These are phyloP conservation scores for Apostasia ramifera DNA, from an alignment of 106 monocot species.

Conservation along the genomic window DNA sequence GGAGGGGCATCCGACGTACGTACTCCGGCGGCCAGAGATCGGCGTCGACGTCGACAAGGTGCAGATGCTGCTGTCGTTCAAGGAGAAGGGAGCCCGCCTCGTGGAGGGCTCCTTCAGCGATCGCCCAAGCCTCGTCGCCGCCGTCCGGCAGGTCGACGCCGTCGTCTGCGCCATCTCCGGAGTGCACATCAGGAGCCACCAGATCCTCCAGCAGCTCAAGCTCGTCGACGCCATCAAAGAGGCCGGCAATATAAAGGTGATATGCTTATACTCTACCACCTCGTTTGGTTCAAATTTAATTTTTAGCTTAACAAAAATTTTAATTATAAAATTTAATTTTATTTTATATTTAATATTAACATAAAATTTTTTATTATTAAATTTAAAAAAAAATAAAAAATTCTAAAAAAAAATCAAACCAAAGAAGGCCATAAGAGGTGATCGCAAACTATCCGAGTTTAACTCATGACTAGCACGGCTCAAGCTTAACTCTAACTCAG, in stretches of 20 bases:
- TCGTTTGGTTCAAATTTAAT: background rate
- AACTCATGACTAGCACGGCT: too few relatives aligned
- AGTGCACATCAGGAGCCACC: constrained; percentile 33
- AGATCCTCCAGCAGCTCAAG: constrained; percentile 42
- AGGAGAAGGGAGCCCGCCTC: constrained; percentile 24
- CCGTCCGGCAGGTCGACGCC: constrained; percentile 28
- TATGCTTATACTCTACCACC: background rate
- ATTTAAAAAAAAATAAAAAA: too few relatives aligned
- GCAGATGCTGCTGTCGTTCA: constrained; percentile 31
- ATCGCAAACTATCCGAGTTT: too few relatives aligned
- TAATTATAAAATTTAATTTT: background rate
- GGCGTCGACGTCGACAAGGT: constrained; percentile 35
- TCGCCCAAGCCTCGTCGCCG: constrained; percentile 32
- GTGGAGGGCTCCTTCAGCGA: constrained; percentile 31
- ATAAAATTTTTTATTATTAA: too few relatives aligned
- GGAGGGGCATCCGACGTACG: constrained; percentile 22
- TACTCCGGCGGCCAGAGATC: constrained; percentile 24
- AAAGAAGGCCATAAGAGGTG: too few relatives aligned
- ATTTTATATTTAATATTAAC: background rate
- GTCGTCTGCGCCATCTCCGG: constrained; percentile 42
- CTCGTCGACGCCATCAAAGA: constrained; percentile 43
- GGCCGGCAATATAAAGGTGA: constrained; percentile 39
- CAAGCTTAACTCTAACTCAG: too few relatives aligned
- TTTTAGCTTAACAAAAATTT: background rate
- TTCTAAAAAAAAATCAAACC: too few relatives aligned